Conservation (phyloP, 2,329 filamentous ascomycete species). For the Alternaria rosae region DNA sequence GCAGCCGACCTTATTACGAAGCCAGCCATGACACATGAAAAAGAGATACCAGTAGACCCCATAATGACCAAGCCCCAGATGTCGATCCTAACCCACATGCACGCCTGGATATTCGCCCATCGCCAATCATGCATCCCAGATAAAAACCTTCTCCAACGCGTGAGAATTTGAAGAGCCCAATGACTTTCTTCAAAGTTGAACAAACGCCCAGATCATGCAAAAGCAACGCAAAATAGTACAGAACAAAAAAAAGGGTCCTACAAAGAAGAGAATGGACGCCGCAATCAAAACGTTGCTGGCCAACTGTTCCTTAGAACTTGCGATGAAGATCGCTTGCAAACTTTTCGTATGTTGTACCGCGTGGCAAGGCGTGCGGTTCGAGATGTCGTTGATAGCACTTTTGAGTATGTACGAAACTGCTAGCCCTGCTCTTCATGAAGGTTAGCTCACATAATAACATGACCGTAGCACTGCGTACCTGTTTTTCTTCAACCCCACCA, state of each 20-base stretch:
- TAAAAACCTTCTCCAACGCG: background rate
- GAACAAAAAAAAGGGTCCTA: background rate
- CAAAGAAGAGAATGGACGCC: background rate
- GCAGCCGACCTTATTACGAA: background rate
- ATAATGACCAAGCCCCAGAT: background rate
- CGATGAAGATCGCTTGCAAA: background rate
- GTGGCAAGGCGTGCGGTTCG: background rate
- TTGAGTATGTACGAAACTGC: background rate
- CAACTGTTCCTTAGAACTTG: background rate
- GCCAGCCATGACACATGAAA: background rate
- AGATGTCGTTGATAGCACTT: background rate
- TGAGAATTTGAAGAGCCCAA: background rate
- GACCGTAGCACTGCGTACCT: background rate
- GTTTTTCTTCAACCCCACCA: background rate
- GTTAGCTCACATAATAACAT: background rate
- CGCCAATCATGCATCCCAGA: background rate
- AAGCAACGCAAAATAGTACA: slow-evolving; percentile 17
- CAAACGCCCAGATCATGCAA: slow-evolving; percentile 18
- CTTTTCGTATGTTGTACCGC: background rate
- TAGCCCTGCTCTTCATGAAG: background rate
- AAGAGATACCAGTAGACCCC: background rate
- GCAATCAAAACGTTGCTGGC: background rate
- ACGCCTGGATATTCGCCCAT: background rate
- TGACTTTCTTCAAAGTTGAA: background rate
- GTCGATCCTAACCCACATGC: background rate